Evolutionary conservation across 345 rosid species (phyloP), one percentile per base, ranked within the genome.

Genomic region (Rhizophora apiculata): DNA sequence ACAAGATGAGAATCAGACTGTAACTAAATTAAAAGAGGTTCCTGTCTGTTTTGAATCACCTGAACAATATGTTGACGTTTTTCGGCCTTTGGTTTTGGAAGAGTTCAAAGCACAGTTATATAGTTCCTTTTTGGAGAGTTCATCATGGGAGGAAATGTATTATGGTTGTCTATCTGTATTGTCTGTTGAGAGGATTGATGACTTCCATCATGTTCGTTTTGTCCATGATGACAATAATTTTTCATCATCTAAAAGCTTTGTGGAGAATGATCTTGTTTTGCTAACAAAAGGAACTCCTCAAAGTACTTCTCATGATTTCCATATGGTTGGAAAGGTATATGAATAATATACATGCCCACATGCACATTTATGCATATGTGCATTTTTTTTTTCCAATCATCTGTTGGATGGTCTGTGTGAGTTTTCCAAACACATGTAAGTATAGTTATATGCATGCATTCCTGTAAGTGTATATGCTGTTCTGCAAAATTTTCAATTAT

Each of bases 91-190:
- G 78, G 92, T 95, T 72, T 74, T 95, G 76, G 96, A 95, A 83
- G 99, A 95, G 85, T 95, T 95, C 70, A 95, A 88, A 81, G 99
- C 99, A 66, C 99, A 95, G 77, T 78, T 95, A 63, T 82, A 84
- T 67, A 87, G 86, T 83, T 88, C 91, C 72, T 95, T 85, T 76
- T 80, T 82, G 65, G 97, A 91, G 76, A 81, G 87, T 83, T 88
- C 96, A 43, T 89, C 99, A 51, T 78, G 79, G 89, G 97, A 87
- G 57, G 97, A 95, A 48, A 78, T 88, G 72, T 87, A 83, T 72
- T 88, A 73, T 76, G 96, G 99, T 30, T 78, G 69, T 78, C 66
- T 95, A 32, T 95, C 99, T 59, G 93, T 92, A 71, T 69, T 95
- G 71, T 88, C 97, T 20, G 85, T 95, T 80, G 97, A 95, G 82